Evolutionary conservation across 1,284 basidiomycete genomes (phyloP), one percentile per base, ranked within the genome.

Genomic region (Melampsora larici-populina): DNA sequence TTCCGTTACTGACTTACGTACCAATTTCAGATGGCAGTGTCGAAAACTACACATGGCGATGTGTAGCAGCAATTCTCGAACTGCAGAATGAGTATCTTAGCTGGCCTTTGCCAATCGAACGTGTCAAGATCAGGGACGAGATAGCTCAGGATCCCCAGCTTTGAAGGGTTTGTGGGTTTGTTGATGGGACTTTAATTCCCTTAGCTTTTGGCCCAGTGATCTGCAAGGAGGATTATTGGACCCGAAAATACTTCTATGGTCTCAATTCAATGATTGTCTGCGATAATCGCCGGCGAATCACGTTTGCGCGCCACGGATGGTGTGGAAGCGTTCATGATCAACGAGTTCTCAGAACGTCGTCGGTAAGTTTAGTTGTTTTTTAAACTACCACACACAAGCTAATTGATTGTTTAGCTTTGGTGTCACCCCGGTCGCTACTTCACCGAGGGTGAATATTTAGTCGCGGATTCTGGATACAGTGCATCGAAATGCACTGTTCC

Each of bases 211-310:
- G n/a, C n/a, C n/a, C n/a, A n/a, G n/a, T n/a, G n/a, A n/a, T n/a
- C n/a, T n/a, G n/a, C n/a, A n/a, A n/a, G n/a, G n/a, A n/a, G n/a
- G 70, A 62, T 49, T 72, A 62, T 18, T 72, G 55, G 55, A 63
- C 48, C 31, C 33, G 33, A 13, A 72, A 72, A 49, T 40, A 40
- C 17, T 26, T 62, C 24, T 72, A 72, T n/a, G n/a, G n/a, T n/a
- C n/a, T n/a, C n/a, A n/a, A n/a, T n/a, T n/a, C n/a, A n/a, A n/a
- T n/a, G n/a, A n/a, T n/a, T n/a, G n/a, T n/a, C n/a, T n/a, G n/a
- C n/a, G n/a, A n/a, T n/a, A n/a, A n/a, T n/a, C n/a, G 29, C 24
- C 31, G 33, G 31, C 64, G 3, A 62, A 64, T 36, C 48, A 70
- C 46, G 3, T 70, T 40, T 43, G 49, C 69, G 0, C 5, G 55